Evolutionary conservation across 2,329 filamentous ascomycete genomes (phyloP).

Genomic region (Trichothecium roseum): DNA sequence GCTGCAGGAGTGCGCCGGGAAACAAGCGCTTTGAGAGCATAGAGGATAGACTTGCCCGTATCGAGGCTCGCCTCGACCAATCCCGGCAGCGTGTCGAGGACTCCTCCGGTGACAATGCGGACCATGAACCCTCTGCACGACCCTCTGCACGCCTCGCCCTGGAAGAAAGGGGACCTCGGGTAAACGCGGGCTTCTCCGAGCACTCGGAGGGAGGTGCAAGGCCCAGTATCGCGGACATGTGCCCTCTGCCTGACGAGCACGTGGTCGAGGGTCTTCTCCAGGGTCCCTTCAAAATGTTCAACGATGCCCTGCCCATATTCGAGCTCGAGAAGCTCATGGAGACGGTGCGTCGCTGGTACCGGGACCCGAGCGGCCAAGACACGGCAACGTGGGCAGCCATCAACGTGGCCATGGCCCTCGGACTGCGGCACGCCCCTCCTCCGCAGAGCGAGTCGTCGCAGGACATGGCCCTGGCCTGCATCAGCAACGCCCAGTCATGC

Average conservation of each 20-base stretch:
- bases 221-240: too few relatives aligned
- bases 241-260: neutral
- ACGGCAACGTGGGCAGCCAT: slow-evolving; percentile 9
- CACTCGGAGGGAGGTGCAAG: too few relatives aligned
- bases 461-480: neutral
- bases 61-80: too few relatives aligned
- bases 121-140: too few relatives aligned
- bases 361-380: neutral
- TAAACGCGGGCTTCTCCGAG: too few relatives aligned
- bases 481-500: slow-evolving; percentile 1
- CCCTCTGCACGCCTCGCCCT: too few relatives aligned
- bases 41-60: too few relatives aligned
- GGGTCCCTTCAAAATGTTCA: slow-evolving; percentile 8
- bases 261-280: slow-evolving; percentile 7
- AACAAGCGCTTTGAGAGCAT: too few relatives aligned
- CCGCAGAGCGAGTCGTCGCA: neutral
- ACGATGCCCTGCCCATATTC: slow-evolving; percentile 10
- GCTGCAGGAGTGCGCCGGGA: too few relatives aligned
- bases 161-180: too few relatives aligned
- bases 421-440: neutral
- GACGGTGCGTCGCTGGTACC: slow-evolving; percentile 8
- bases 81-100: too few relatives aligned
- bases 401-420: slow-evolving; percentile 9
- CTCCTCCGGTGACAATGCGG: too few relatives aligned
- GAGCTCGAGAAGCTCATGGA: slow-evolving; percentile 6